These are phyloP conservation scores for Psilocybe sp. DNA, from an alignment of 768 basidiomycete species.

Conservation along the genomic window DNA sequence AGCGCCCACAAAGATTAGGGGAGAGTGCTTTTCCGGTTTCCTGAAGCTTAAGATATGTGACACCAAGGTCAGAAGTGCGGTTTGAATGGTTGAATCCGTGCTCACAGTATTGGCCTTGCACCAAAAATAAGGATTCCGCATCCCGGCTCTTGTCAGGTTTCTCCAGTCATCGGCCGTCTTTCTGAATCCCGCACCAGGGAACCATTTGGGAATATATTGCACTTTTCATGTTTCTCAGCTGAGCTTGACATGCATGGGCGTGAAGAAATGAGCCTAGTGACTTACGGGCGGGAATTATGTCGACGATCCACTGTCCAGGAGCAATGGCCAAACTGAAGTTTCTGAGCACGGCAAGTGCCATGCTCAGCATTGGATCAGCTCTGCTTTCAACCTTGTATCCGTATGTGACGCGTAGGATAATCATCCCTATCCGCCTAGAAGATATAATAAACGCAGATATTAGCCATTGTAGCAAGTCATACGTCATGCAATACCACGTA, in stretches of 20 bases:
- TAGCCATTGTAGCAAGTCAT: not conserved
- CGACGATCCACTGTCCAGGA: slow-evolving; percentile 37
- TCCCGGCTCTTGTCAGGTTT: slow-evolving; percentile 32
- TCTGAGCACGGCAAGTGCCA: slow-evolving; percentile 45
- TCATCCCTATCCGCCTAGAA: slow-evolving; percentile 43
- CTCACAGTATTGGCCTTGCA: slow-evolving; percentile 44
- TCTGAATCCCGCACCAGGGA: slow-evolving; percentile 56
- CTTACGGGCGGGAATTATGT: slow-evolving; percentile 31
- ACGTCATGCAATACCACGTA: slow-evolving; percentile 2
- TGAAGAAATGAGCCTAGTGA: not conserved
- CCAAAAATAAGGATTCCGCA: slow-evolving; percentile 32
- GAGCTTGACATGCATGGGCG: not conserved
- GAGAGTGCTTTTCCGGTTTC: slow-evolving; percentile 35
- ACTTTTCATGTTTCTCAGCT: slow-evolving; percentile 21
- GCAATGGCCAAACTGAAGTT: slow-evolving; percentile 46
- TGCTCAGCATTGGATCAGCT: slow-evolving; percentile 45
- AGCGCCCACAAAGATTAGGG: slow-evolving; percentile 34
- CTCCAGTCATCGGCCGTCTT: slow-evolving; percentile 37
- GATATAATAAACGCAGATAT: not conserved
- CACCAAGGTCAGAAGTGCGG: not conserved
- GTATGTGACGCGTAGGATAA: slow-evolving; percentile 53
- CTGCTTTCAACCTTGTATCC: slow-evolving; percentile 52
- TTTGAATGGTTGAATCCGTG: not conserved
- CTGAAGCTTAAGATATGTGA: slow-evolving; percentile 18
- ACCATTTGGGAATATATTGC: slow-evolving; percentile 51